Percentiles rank a stretch among this genome's conserved stretches.
Evolutionary conservation across 352 stramenopile genomes (phyloP).

Genomic region (Globisporangium emineosum): DNA sequence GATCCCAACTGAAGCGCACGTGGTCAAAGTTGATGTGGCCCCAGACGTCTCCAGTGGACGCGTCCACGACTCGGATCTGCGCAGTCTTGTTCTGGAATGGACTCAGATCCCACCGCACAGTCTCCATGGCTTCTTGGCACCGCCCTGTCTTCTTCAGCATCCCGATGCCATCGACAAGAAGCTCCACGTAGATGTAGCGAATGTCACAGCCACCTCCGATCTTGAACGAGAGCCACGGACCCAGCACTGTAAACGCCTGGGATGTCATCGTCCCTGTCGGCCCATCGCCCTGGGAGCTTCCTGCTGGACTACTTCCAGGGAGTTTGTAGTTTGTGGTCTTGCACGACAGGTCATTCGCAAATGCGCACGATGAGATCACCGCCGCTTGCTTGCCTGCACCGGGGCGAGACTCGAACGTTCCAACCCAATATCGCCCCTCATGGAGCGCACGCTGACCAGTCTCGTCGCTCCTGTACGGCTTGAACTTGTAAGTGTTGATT

Average conservation of each 20-base stretch:
- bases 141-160: conserved; percentile 84
- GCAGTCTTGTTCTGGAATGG: conserved; percentile 77
- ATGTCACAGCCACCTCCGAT: conserved; percentile 94
- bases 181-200: conserved; percentile 89
- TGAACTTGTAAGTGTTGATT: conserved; percentile 65
- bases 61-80: conserved; percentile 94
- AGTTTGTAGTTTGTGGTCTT: conserved; percentile 71
- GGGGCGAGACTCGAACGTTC: conserved; percentile 90
- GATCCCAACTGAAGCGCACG: conserved; percentile 92
- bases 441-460: conserved; percentile 48
- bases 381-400: conserved; percentile 61
- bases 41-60: conserved; percentile 79
- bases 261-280: conserved; percentile 92
- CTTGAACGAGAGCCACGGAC: conserved; percentile 90
- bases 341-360: conserved; percentile 68
- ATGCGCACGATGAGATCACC: conserved; percentile 48
- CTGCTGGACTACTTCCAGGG: conserved; percentile 59
- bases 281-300: conserved; percentile 86
- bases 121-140: conserved; percentile 90
- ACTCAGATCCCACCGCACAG: conserved; percentile 87
- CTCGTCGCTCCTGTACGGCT: conserved; percentile 25
- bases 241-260: conserved; percentile 91
- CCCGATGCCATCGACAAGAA: conserved; percentile 91
- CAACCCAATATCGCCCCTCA: conserved; percentile 93
- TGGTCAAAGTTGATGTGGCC: conserved; percentile 97